Conservation (phyloP, 2,329 filamentous ascomycete species). For the Tolypocladium amazonense region DNA sequence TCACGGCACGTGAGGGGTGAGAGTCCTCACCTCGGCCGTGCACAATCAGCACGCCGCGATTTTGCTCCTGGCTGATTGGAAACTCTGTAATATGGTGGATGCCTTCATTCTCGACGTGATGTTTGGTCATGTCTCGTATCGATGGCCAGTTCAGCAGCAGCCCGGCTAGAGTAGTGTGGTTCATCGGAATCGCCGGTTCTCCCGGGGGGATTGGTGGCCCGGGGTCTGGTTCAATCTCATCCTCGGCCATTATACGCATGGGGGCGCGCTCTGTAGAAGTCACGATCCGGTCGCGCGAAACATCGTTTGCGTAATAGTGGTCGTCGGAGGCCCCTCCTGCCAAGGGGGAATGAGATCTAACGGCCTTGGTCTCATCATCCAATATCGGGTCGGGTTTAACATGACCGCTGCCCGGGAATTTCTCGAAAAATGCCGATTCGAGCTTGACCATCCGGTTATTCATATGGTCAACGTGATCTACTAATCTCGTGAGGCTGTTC, state of each 20-base stretch:
- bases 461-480: conserved; percentile 25
- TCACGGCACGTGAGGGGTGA: conserved; percentile 42
- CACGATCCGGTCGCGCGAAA: conserved; percentile 14
- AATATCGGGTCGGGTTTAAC: conserved; percentile 16
- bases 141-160: conserved; percentile 64
- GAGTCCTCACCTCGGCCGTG: conserved; percentile 72
- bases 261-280: conserved; percentile 13
- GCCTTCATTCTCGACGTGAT: conserved; percentile 34
- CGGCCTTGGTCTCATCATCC: conserved; percentile 18
- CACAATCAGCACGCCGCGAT: conserved; percentile 61
- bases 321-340: conserved; percentile 3
- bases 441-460: conserved; percentile 26
- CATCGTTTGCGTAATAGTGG: conserved; percentile 10
- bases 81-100: conserved; percentile 56
- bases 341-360: conserved; percentile 10
- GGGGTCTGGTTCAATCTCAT: conserved; percentile 40
- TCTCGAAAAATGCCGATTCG: conserved; percentile 15
- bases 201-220: conserved; percentile 43
- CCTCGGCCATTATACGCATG: conserved; percentile 25
- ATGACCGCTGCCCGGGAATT: conserved; percentile 7
- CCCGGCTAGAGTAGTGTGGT: conserved; percentile 86
- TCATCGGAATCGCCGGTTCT: conserved; percentile 63
- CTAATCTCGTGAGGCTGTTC: conserved; percentile 22
- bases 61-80: conserved; percentile 65
- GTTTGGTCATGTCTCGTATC: conserved; percentile 52